phyloP scores from a whole-genome alignment of 495 filamentous ascomycete species.

The Neurospora sp. region DNA sequence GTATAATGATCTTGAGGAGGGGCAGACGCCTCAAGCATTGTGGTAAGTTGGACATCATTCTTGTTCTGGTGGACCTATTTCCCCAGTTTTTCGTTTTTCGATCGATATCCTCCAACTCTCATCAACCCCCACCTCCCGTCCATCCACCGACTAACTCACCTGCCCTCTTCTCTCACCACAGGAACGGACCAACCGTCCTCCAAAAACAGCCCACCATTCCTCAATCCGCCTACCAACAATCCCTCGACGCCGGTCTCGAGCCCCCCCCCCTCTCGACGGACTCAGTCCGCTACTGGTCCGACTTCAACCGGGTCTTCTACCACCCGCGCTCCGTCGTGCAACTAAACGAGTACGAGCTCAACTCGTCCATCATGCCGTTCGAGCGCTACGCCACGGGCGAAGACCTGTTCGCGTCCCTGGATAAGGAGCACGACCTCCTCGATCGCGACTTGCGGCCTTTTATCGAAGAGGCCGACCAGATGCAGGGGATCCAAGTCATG shows the following conservation, averaged over 20 bases:
- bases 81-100: background rate
- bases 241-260: constrained; percentile 57
- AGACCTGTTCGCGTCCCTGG: constrained; percentile 71
- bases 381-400: constrained; percentile 71
- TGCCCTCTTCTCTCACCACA: constrained; percentile 19
- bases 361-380: constrained; percentile 68
- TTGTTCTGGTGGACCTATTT: background rate
- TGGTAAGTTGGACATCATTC: constrained; percentile 39
- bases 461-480: constrained; percentile 83
- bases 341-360: constrained; percentile 77
- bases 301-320: constrained; percentile 84
- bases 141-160: background rate
- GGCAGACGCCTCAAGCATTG: constrained; percentile 36
- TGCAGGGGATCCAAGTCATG: constrained; percentile 82
- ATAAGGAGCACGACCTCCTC: constrained; percentile 77
- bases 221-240: constrained; percentile 63
- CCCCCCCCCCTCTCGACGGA: constrained; percentile 54
- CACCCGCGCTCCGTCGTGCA: constrained; percentile 85
- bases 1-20: constrained; percentile 56
- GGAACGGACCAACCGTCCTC: constrained; percentile 60
- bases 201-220: constrained; percentile 57
- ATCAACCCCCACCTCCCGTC: background rate
- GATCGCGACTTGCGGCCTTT: constrained; percentile 83
- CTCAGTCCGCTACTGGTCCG: constrained; percentile 87
- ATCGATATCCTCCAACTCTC: background rate